Evolutionary conservation across 352 stramenopile genomes (phyloP), one percentile per base, ranked within the genome.

Genomic region (Albugo candida): DNA sequence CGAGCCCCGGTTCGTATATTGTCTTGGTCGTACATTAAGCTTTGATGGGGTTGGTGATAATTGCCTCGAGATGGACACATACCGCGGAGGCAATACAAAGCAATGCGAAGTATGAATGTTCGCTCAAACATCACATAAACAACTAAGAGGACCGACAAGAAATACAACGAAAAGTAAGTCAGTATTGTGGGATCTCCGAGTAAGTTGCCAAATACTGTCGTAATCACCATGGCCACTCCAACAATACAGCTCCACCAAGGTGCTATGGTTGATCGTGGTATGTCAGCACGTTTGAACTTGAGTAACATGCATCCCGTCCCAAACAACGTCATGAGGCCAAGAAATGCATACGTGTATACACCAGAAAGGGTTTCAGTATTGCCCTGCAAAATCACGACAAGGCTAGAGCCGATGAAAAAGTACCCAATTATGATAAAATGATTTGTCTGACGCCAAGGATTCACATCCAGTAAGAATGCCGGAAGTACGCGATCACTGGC

Each of bases 281-380:
- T 62, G 13, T 83, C 74, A 0, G 84, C 81, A 14, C 89, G 74
- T 67, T 97, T 97, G 53, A 92, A 94, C 67, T 96, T 96, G 49
- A 97, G 83, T 27, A 96, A 53, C 69, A 96, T 94, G 60, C 83
- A 95, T 45, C 87, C 87, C 38, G 69, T 73, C 42, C 83, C 83
- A 48, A 96, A 97, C 44, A 97, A 78, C 42, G 68, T 93, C 85
- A 97, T 96, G 37, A 97, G 80, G 0, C 78, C 81, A 18, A 97
- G 59, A 65, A 97, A 97, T n/a, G 87, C 81, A 61, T 94, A 95
- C 41, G 81, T 95, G 69, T 97, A 97, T 19, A 97, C 89, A 19
- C 87, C 86, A 45, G 77, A 89, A 12, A 97, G 70, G 21, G 82
- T 93, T 54, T 73, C 84, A 6, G 93, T 89, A 58, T 97, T 78